A percentile compares a stretch with the other conserved stretches of the same genome.
These are phyloP conservation scores for Agrocybe chaxingu DNA, from an alignment of 768 basidiomycete species.

Conservation along the genomic window DNA sequence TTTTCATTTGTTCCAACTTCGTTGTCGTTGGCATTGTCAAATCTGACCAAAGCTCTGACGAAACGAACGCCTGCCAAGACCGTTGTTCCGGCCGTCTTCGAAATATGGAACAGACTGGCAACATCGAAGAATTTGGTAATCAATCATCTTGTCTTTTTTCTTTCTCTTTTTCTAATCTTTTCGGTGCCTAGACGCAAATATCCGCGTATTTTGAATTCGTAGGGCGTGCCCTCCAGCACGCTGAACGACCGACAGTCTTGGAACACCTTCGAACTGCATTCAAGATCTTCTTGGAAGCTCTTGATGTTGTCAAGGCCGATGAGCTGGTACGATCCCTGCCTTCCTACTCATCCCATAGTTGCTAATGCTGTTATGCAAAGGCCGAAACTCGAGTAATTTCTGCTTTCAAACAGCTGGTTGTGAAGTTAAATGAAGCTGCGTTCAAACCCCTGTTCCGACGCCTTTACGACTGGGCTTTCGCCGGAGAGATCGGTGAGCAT, in stretches of 20 bases:
- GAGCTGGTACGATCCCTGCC: constrained; percentile 7
- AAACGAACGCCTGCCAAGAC: constrained; percentile 69
- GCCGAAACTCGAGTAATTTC: constrained; percentile 52
- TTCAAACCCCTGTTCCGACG: constrained; percentile 92
- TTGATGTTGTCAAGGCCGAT: constrained; percentile 49
- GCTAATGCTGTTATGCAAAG: constrained; percentile 27
- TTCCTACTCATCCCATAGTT: neutral
- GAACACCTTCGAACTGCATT: constrained; percentile 67
- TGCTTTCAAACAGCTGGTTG: constrained; percentile 85
- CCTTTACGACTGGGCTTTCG: constrained; percentile 94
- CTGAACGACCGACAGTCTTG: constrained; percentile 60
- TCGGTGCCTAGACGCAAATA: constrained; percentile 26
- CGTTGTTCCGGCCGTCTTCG: constrained; percentile 61
- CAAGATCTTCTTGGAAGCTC: constrained; percentile 75
- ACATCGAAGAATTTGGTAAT: constrained; percentile 34
- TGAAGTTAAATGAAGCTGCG: constrained; percentile 87
- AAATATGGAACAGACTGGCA: constrained; percentile 47
- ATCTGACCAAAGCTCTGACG: constrained; percentile 60
- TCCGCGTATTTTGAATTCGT: constrained; percentile 68
- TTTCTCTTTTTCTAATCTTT: neutral
- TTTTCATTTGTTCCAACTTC: constrained; percentile 28
- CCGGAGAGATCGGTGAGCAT: constrained; percentile 43
- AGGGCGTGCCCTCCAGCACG: constrained; percentile 59
- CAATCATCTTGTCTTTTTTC: neutral
- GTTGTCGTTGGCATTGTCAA: constrained; percentile 30